phyloP scores from a whole-genome alignment of 352 stramenopile species.

The Pythium phragmiticola region DNA sequence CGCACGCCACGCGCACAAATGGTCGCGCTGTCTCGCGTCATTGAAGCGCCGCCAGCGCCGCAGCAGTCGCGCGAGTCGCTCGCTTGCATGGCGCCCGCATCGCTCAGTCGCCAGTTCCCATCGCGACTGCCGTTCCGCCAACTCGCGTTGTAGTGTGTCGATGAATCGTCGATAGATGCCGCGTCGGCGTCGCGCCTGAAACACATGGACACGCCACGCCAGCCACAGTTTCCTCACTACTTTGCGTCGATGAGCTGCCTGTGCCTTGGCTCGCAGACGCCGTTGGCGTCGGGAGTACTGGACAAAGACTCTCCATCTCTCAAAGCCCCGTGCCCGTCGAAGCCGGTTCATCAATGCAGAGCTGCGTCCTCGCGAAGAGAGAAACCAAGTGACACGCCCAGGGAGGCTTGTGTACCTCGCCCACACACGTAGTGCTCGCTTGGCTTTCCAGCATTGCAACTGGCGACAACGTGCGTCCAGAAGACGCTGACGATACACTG shows the following conservation, averaged over 20 bases:
- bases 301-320: conserved; percentile 19
- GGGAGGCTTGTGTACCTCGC: conserved; percentile 2
- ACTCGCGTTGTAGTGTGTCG: background rate
- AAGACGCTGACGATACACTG: conserved; percentile 5
- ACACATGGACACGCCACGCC: conserved; percentile 8
- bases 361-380: conserved; percentile 2
- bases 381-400: conserved; percentile 15
- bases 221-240: conserved; percentile 5
- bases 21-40: conserved; percentile 12
- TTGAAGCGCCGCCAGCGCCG: conserved; percentile 19
- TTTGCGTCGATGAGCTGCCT: background rate
- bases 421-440: conserved; percentile 10
- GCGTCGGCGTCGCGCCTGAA: conserved; percentile 5
- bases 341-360: conserved; percentile 20
- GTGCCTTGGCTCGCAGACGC: background rate
- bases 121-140: background rate
- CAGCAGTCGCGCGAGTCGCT: conserved; percentile 6
- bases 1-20: conserved; percentile 9
- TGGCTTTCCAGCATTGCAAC: conserved; percentile 9
- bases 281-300: background rate
- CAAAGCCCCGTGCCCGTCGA: conserved; percentile 4
- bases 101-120: background rate
- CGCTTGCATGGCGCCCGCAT: conserved; percentile 1
- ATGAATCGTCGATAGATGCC: conserved; percentile 16
- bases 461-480: background rate